Evolutionary conservation across 805 yeast species (phyloP), one percentile per base, ranked within the genome.

Genomic region (Diddensiella caesifluorescens): DNA sequence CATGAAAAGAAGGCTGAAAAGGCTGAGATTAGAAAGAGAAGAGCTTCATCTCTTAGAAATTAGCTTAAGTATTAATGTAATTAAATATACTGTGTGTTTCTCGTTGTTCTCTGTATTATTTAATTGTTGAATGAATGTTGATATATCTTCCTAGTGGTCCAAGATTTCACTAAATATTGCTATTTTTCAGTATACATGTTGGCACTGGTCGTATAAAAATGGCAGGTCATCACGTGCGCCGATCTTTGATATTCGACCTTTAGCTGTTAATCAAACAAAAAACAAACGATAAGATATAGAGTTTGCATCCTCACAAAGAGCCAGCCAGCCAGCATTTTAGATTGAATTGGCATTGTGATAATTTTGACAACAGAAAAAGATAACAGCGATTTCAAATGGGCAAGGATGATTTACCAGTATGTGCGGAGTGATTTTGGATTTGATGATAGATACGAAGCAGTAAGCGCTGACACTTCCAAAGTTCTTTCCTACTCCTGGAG

Each of bases 21-120:
- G 79, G 96, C 95, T 75, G 97, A 88, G 79, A 80, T 84, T 75
- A 88, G 84, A 79, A 90, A 90, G 95, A 88, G 97, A 84, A 88
- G 98, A 81, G 97, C 98, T 72, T 89, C 97, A 65, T 41, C 45
- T 41, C 26, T 41, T 28, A 32, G 45, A 35, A 41, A 35, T 41
- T 41, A 41, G 30, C 13, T 27, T 19, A 29, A 29, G 19, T 19
- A 29, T 13, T 29, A 19, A 7, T 7, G 32, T 7, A 29, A 29
- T n/a, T 7, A 13, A 29, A 29, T 7, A n/a, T n/a, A n/a, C n/a
- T n/a, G n/a, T n/a, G n/a, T n/a, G n/a, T n/a, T n/a, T n/a, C n/a
- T n/a, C n/a, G n/a, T n/a, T n/a, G n/a, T n/a, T n/a, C n/a, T n/a
- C n/a, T n/a, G n/a, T n/a, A n/a, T n/a, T n/a, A n/a, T n/a, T n/a